These are phyloP conservation scores for Olyra latifolia DNA, from an alignment of 176 grass and related monocot species.

Conservation along the genomic window DNA sequence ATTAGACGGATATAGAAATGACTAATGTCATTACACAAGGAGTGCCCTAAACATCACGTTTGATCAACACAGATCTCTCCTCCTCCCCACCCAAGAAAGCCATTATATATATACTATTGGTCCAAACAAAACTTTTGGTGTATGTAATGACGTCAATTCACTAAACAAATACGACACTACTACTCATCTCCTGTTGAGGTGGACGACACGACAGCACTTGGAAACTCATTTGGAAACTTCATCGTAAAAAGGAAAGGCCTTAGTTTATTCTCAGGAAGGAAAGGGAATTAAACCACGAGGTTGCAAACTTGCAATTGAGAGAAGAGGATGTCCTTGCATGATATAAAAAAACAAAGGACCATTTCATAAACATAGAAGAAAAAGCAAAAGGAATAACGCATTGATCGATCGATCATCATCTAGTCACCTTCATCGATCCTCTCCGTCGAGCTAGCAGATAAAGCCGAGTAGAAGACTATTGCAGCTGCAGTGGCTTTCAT, in stretches of 20 bases:
- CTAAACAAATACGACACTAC: not conserved
- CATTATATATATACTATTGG: not conserved
- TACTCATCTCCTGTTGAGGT: not conserved
- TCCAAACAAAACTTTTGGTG: not conserved
- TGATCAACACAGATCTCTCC: not conserved
- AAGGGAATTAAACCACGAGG: too few species aligned
- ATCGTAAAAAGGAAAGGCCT: not conserved
- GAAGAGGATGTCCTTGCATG: not conserved
- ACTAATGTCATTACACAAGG: too few species aligned
- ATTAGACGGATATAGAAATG: too few species aligned
- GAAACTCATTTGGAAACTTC: slow-evolving; percentile 8
- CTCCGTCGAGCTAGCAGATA: not conserved
- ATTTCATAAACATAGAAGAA: not conserved
- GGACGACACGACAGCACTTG: not conserved
- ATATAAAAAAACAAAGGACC: not conserved
- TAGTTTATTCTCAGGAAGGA: not conserved
- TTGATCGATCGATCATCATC: not conserved
- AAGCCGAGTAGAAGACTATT: not conserved
- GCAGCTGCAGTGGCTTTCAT: not conserved
- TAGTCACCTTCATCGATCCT: slow-evolving; percentile 12
- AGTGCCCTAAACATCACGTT: not conserved
- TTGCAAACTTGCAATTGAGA: not conserved
- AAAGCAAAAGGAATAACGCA: not conserved
- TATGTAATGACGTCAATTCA: not conserved
- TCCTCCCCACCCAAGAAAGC: not conserved